Percentiles rank a stretch among this genome's conserved stretches.
These are phyloP conservation scores for Colletotrichum simmondsii DNA, from an alignment of 2,329 filamentous ascomycete genomes.

Conservation along the genomic window DNA sequence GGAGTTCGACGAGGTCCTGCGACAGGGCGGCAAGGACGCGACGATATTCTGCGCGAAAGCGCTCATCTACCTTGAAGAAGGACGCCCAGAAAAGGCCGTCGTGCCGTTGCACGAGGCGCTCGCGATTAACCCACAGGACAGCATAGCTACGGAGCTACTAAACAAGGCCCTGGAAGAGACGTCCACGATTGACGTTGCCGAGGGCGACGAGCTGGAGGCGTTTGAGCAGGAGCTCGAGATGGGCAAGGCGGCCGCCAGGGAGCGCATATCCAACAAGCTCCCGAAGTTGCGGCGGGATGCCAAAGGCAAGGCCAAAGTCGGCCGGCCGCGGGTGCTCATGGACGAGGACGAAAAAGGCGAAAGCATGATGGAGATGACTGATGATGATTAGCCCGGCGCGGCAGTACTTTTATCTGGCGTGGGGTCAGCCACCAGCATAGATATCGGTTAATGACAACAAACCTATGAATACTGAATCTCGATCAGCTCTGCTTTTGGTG, in stretches of 20 bases:
- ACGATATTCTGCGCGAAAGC: slow-evolving; percentile 86
- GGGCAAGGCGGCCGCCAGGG: slow-evolving; percentile 56
- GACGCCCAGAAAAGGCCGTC: slow-evolving; percentile 80
- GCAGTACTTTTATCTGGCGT: neutral
- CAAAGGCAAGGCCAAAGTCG: slow-evolving; percentile 60
- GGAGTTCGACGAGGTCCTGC: slow-evolving; percentile 88
- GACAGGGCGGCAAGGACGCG: slow-evolving; percentile 83
- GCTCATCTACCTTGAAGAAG: slow-evolving; percentile 83
- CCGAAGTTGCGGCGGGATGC: slow-evolving; percentile 40
- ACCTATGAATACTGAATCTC: neutral
- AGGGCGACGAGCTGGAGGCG: slow-evolving; percentile 56
- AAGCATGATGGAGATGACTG: slow-evolving; percentile 67
- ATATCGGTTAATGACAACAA: neutral
- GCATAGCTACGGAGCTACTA: slow-evolving; percentile 82
- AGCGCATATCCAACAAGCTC: slow-evolving; percentile 45
- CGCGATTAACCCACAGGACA: slow-evolving; percentile 81
- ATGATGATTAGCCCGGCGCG: slow-evolving; percentile 54
- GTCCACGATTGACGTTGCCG: slow-evolving; percentile 56
- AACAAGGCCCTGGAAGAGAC: slow-evolving; percentile 77
- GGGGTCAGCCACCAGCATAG: neutral
- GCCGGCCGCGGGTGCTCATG: slow-evolving; percentile 45
- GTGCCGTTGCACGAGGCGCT: slow-evolving; percentile 86
- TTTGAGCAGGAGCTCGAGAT: slow-evolving; percentile 65
- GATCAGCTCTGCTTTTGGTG: neutral
- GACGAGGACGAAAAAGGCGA: slow-evolving; percentile 52